phyloP scores from a whole-genome alignment of 2,329 filamentous ascomycete species.

The Fusarium torreyae region DNA sequence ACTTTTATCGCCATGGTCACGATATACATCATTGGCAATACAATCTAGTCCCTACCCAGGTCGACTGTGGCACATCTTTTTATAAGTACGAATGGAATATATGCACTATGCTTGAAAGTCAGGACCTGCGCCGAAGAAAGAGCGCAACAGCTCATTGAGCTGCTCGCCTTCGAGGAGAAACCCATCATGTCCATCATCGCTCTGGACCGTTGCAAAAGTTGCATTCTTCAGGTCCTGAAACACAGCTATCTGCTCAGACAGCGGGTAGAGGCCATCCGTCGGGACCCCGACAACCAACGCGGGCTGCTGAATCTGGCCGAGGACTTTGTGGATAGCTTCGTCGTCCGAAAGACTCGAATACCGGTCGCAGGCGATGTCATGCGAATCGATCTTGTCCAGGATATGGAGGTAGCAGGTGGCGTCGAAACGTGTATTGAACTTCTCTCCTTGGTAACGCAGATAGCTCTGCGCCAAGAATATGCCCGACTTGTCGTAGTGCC shows the following conservation, averaged over 20 bases:
- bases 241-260: neutral
- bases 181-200: constrained; percentile 1
- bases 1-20: neutral
- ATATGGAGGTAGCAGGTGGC: constrained; percentile 2
- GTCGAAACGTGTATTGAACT: constrained; percentile 1
- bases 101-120: neutral
- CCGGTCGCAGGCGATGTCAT: neutral
- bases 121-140: neutral
- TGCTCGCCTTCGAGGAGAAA: constrained; percentile 1
- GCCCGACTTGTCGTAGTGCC: neutral
- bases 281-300: neutral
- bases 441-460: constrained; percentile 2
- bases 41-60: neutral
- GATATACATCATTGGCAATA: neutral
- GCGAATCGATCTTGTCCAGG: neutral
- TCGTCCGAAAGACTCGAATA: neutral
- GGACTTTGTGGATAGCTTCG: neutral
- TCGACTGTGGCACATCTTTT: neutral
- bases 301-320: neutral
- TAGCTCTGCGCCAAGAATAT: constrained; percentile 8
- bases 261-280: constrained; percentile 3
- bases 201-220: neutral
- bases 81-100: neutral
- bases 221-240: neutral
- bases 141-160: neutral